These are phyloP conservation scores for Thermomyces lanuginosus DNA, from an alignment of 2,329 filamentous ascomycete genomes.

Conservation along the genomic window DNA sequence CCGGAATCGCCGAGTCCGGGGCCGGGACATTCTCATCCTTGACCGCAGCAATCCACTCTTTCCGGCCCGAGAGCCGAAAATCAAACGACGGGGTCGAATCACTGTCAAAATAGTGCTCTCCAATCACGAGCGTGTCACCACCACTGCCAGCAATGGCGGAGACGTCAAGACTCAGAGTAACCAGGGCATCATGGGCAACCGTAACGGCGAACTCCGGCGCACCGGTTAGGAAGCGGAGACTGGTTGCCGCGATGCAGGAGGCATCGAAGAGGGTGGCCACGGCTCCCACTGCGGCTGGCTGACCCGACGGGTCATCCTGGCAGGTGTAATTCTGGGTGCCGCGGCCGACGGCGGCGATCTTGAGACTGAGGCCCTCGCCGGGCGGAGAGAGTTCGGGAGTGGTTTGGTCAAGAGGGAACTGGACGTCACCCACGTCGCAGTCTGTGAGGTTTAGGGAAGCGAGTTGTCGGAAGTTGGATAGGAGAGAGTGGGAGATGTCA, in stretches of 20 bases:
- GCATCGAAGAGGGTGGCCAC: slow-evolving; percentile 31
- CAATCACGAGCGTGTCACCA: slow-evolving; percentile 15
- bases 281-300: slow-evolving; percentile 28
- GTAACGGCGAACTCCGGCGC: slow-evolving; percentile 15
- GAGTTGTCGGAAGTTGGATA: slow-evolving; percentile 5
- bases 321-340: slow-evolving; percentile 39
- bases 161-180: slow-evolving; percentile 11
- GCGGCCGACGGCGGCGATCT: slow-evolving; percentile 30
- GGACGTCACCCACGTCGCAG: slow-evolving; percentile 10
- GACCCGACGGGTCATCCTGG: slow-evolving; percentile 11
- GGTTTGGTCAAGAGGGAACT: slow-evolving; percentile 10
- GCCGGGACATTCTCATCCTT: slow-evolving; percentile 14
- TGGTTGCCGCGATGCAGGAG: slow-evolving; percentile 20
- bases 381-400: slow-evolving; percentile 15
- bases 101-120: slow-evolving; percentile 20
- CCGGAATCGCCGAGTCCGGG: slow-evolving; percentile 5
- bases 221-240: slow-evolving; percentile 16
- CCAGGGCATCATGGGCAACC: slow-evolving; percentile 14
- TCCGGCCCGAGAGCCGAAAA: slow-evolving; percentile 11
- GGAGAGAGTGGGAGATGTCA: no score
- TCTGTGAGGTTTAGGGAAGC: slow-evolving; percentile 10
- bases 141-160: slow-evolving; percentile 7
- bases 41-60: slow-evolving; percentile 13
- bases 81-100: slow-evolving; percentile 17
- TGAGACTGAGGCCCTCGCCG: slow-evolving; percentile 17